phyloP scores from a whole-genome alignment of 2,329 filamentous ascomycete genomes.

The Fusarium oligoseptatum region DNA sequence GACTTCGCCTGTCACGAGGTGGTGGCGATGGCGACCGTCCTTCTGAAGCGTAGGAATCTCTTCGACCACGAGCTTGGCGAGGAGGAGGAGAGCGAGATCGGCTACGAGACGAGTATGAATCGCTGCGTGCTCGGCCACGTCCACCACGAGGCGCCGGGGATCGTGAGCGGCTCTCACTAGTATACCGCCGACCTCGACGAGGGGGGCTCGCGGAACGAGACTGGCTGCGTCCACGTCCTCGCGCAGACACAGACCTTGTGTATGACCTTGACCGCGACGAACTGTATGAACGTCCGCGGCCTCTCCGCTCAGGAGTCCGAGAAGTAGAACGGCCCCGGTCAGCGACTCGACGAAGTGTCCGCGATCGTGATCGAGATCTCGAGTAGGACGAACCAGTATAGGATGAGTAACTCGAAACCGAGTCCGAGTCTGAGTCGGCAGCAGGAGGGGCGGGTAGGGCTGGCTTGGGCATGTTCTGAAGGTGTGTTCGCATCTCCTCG shows the following conservation, averaged over 20 bases:
- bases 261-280: slow-evolving; percentile 60
- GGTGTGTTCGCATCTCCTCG: slow-evolving; percentile 91
- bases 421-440: slow-evolving; percentile 76
- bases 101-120: slow-evolving; percentile 50
- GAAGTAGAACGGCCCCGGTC: slow-evolving; percentile 48
- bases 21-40: slow-evolving; percentile 40
- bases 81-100: slow-evolving; percentile 48
- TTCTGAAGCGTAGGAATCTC: slow-evolving; percentile 39
- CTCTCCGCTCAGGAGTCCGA: slow-evolving; percentile 45
- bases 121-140: slow-evolving; percentile 46
- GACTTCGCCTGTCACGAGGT: slow-evolving; percentile 36
- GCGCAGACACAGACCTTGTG: slow-evolving; percentile 56
- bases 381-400: slow-evolving; percentile 75
- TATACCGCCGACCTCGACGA: slow-evolving; percentile 41
- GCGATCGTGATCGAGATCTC: slow-evolving; percentile 61
- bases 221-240: slow-evolving; percentile 37
- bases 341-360: slow-evolving; percentile 49
- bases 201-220: slow-evolving; percentile 51
- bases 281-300: slow-evolving; percentile 45
- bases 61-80: slow-evolving; percentile 38
- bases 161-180: slow-evolving; percentile 46
- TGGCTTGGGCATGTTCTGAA: slow-evolving; percentile 92
- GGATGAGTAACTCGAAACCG: slow-evolving; percentile 83
- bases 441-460: slow-evolving; percentile 74
- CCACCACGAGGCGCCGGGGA: slow-evolving; percentile 48